Evolutionary conservation across 2,329 filamentous ascomycete species (phyloP).

Genomic region (Mollisiaceae sp.): DNA sequence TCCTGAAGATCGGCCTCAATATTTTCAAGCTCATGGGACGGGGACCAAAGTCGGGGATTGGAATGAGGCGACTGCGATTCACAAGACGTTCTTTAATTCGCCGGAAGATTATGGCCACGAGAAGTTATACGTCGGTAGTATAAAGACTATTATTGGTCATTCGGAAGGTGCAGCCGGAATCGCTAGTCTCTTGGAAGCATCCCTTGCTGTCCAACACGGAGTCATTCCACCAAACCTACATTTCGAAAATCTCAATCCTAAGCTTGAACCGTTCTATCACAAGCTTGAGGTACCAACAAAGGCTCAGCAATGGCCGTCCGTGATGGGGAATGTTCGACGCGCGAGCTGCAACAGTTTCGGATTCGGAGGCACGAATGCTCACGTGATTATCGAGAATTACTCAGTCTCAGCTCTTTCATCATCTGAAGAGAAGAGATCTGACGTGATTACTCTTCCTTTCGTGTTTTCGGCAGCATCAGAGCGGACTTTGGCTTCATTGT

Average conservation of each 20-base stretch:
- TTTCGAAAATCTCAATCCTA: conserved; percentile 41
- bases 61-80: conserved; percentile 8
- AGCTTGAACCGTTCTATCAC: conserved; percentile 31
- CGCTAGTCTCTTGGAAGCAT: conserved; percentile 49
- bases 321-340: conserved; percentile 21
- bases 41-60: conserved; percentile 23
- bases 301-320: conserved; percentile 31
- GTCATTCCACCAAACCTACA: conserved; percentile 34
- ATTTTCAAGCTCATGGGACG: conserved; percentile 55
- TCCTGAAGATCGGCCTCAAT: conserved; percentile 50
- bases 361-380: conserved; percentile 23
- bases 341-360: conserved; percentile 36
- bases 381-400: conserved; percentile 22
- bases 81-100: neutral
- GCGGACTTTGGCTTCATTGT: conserved; percentile 6
- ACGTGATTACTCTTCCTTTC: conserved; percentile 14
- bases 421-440: neutral
- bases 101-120: conserved; percentile 15
- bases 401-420: neutral
- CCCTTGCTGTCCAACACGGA: conserved; percentile 42
- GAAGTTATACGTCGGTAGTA: conserved; percentile 23
- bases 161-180: conserved; percentile 30
- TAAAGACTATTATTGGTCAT: conserved; percentile 28
- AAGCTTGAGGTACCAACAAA: conserved; percentile 26
- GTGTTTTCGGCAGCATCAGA: conserved; percentile 22